These are phyloP conservation scores for Gossypium trilobum DNA, from an alignment of 441 rosid species.

Conservation along the genomic window DNA sequence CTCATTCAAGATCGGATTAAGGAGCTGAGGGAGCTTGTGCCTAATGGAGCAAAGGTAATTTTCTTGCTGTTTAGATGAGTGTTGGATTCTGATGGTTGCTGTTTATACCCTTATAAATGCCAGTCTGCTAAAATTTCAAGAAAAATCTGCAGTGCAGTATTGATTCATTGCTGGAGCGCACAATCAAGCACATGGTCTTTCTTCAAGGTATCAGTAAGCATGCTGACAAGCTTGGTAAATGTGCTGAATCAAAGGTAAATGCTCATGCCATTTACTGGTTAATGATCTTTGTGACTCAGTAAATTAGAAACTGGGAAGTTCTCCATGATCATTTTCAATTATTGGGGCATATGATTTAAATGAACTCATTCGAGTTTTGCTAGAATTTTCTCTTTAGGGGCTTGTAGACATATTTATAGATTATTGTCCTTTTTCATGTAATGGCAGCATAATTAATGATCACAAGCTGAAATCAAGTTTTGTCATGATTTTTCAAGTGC, in stretches of 20 bases:
- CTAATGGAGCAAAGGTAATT: slow-evolving; percentile 88
- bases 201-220: slow-evolving; percentile 74
- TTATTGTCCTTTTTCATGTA: background rate
- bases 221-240: slow-evolving; percentile 72
- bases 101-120: slow-evolving; percentile 13
- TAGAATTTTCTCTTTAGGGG: background rate
- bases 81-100: slow-evolving; percentile 18
- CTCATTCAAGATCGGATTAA: slow-evolving; percentile 92
- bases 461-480: background rate
- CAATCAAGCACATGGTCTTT: slow-evolving; percentile 86
- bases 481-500: background rate
- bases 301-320: slow-evolving; percentile 7
- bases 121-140: slow-evolving; percentile 28
- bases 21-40: slow-evolving; percentile 90
- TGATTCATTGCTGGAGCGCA: slow-evolving; percentile 87
- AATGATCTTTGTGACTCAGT: slow-evolving; percentile 2
- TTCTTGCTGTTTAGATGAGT: slow-evolving; percentile 12
- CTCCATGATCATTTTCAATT: background rate
- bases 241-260: slow-evolving; percentile 58
- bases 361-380: background rate
- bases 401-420: background rate
- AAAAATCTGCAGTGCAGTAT: slow-evolving; percentile 76
- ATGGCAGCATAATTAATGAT: background rate
- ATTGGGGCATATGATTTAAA: background rate
- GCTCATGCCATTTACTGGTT: slow-evolving; percentile 1